Conservation (phyloP, 148 eudicot genomes). For the Vaccinium myrtillus region DNA sequence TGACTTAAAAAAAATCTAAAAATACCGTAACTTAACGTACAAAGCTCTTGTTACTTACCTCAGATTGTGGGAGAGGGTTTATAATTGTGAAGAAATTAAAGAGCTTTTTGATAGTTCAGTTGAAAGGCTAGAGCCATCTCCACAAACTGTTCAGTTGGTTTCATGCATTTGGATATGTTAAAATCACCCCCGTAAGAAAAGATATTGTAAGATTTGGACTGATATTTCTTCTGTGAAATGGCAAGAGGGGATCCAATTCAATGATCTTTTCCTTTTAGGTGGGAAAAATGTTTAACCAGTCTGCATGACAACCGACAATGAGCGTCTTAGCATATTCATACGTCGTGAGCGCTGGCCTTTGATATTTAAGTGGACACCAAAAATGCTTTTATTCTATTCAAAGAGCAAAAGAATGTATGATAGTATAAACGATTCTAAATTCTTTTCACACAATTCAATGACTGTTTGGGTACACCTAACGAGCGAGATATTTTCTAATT, state of each 20-base stretch:
- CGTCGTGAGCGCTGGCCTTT: neutral
- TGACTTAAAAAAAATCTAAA: too few relatives aligned
- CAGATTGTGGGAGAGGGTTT: too few relatives aligned
- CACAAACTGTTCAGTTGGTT: conserved; percentile 1
- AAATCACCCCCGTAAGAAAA: neutral
- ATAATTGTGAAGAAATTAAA: too few relatives aligned
- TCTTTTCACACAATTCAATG: neutral
- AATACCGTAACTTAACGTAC: neutral
- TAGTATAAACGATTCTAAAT: neutral
- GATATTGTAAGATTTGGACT: neutral
- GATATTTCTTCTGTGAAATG: neutral
- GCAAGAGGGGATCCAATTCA: neutral
- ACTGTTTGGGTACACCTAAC: neutral
- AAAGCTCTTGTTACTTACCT: neutral
- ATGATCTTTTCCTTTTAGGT: neutral
- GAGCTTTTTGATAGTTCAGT: neutral
- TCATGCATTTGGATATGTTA: neutral
- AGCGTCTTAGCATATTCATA: neutral
- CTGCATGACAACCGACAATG: neutral
- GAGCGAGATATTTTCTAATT: neutral
- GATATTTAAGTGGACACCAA: neutral
- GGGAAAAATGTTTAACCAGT: neutral
- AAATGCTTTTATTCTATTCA: neutral
- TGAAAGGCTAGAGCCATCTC: neutral
- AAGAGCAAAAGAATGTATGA: neutral